Conservation (phyloP, 148 eudicot genomes). For the Dianthus caryophyllus region DNA sequence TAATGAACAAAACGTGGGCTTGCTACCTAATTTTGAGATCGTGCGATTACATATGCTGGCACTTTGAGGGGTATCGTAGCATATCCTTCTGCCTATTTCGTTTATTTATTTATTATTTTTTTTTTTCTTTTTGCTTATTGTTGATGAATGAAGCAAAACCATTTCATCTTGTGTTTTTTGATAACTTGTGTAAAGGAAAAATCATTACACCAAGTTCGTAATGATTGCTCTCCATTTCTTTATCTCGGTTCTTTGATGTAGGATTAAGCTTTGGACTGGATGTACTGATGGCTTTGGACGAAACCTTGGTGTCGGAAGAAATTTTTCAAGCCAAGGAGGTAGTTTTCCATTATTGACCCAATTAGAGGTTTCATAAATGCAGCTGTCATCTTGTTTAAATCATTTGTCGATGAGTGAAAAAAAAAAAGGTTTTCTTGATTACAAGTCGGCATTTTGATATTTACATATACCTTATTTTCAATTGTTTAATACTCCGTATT, state of each 20-base stretch:
- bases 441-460: background rate
- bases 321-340: slow-evolving; percentile 90
- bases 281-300: slow-evolving; percentile 72
- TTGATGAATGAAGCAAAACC: too few species aligned
- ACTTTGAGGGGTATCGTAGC: background rate
- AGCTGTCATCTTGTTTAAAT: too few species aligned
- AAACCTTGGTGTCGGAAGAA: slow-evolving; percentile 73
- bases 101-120: too few species aligned
- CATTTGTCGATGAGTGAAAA: too few species aligned
- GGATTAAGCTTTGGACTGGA: slow-evolving; percentile 86
- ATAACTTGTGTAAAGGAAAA: too few species aligned
- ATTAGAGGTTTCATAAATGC: background rate
- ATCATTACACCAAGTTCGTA: background rate
- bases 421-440: background rate
- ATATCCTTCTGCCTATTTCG: too few species aligned
- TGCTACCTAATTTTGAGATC: background rate
- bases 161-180: too few species aligned
- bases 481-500: too few species aligned
- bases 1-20: background rate
- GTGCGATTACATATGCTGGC: background rate
- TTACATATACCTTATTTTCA: too few species aligned
- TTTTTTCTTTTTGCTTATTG: too few species aligned
- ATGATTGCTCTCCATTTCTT: slow-evolving; percentile 12
- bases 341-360: background rate
- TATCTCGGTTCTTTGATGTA: slow-evolving; percentile 26